Conservation (phyloP, 352 stramenopile genomes). For the Phytophthora chlamydospora region DNA sequence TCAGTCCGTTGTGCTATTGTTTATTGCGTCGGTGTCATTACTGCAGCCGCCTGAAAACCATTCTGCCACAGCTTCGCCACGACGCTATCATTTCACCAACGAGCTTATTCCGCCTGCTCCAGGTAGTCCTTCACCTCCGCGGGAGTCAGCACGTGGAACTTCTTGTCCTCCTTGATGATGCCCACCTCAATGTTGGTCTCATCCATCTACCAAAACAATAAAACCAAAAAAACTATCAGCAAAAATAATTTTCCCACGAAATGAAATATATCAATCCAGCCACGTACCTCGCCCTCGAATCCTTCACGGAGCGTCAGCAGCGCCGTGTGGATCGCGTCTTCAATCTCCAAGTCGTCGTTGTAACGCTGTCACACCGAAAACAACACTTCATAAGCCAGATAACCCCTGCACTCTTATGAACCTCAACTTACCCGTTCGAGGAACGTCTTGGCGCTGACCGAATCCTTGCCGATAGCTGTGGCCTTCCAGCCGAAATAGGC, state of each 20-base stretch:
- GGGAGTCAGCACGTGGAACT: slow-evolving; percentile 97
- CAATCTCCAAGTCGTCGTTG: slow-evolving; percentile 98
- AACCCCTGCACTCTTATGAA: too few species aligned
- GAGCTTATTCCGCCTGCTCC: slow-evolving; percentile 96
- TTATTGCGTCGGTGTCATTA: slow-evolving; percentile 37
- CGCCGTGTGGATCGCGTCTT: slow-evolving; percentile 99
- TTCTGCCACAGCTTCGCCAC: slow-evolving; percentile 10
- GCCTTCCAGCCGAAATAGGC: slow-evolving; percentile 99
- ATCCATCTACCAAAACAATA: slow-evolving; percentile 92
- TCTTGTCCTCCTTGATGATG: slow-evolving; percentile 96
- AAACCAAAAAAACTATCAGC: slow-evolving; percentile 1
- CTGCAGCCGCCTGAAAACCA: slow-evolving; percentile 18
- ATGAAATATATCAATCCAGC: not conserved
- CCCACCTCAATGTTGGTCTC: slow-evolving; percentile 98
- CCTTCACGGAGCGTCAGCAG: slow-evolving; percentile 99
- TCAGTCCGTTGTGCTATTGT: slow-evolving; percentile 26
- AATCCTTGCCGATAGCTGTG: slow-evolving; percentile 99
- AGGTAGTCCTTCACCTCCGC: slow-evolving; percentile 99
- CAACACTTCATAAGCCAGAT: slow-evolving; percentile 2
- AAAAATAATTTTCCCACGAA: not conserved
- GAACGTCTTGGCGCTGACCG: slow-evolving; percentile 99
- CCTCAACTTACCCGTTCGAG: slow-evolving; percentile 95
- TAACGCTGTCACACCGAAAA: slow-evolving; percentile 62
- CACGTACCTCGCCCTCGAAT: slow-evolving; percentile 94
- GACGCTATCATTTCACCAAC: slow-evolving; percentile 16